Evolutionary conservation across 129 eudicot genomes (phyloP).

Genomic region (Cynara cardunculus): DNA sequence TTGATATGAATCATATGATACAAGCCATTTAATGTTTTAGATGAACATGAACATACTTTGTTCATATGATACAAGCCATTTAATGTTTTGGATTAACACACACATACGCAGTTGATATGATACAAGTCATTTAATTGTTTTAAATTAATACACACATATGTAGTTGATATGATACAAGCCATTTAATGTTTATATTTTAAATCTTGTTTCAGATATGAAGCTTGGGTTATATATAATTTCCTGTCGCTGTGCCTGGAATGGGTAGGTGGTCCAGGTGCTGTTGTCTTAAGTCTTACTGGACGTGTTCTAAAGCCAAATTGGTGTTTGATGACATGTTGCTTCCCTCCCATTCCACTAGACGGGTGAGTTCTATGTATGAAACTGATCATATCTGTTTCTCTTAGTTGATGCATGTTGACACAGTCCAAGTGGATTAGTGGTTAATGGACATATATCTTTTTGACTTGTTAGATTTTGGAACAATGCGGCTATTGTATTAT

Average conservation of each 20-base stretch:
- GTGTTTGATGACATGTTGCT: conserved; percentile 90
- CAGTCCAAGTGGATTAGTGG: no score
- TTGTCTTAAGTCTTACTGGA: conserved; percentile 75
- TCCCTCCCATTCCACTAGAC: conserved; percentile 81
- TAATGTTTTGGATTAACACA: background rate
- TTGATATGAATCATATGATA: background rate
- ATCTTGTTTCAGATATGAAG: conserved; percentile 79
- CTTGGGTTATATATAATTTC: conserved; percentile 97
- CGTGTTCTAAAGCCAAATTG: conserved; percentile 77
- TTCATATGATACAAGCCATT: background rate
- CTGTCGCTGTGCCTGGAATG: conserved; percentile 86
- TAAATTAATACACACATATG: background rate
- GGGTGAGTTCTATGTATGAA: conserved; percentile 53
- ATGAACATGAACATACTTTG: background rate
- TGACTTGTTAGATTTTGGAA: no score
- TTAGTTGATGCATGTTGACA: background rate
- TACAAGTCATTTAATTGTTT: background rate
- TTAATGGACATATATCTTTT: no score
- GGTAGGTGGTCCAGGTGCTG: conserved; percentile 99
- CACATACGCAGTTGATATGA: background rate
- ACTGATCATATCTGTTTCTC: background rate
- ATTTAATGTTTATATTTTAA: background rate
- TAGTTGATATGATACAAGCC: background rate
- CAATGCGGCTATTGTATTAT: no score
- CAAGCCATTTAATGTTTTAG: background rate